These are phyloP conservation scores for Ascoidea rubescens DNA, from an alignment of 805 yeast genomes.

Conservation along the genomic window DNA sequence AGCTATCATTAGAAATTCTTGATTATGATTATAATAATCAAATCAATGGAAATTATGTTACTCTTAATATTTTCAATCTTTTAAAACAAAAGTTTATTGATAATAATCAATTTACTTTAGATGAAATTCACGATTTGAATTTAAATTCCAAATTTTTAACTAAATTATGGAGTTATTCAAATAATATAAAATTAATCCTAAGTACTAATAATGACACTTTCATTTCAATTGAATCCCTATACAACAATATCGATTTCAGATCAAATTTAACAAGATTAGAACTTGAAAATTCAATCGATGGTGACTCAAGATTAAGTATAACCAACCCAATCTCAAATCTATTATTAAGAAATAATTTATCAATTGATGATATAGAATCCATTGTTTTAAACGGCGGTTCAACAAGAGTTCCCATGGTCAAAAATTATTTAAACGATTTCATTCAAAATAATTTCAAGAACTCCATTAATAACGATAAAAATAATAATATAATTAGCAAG, in stretches of 20 bases:
- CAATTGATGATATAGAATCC: slow-evolving; percentile 33
- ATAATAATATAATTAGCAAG: slow-evolving; percentile 51
- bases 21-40: slow-evolving; percentile 56
- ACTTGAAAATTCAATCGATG: slow-evolving; percentile 43
- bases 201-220: slow-evolving; percentile 78
- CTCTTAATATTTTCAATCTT: slow-evolving; percentile 47
- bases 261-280: slow-evolving; percentile 61
- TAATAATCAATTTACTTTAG: slow-evolving; percentile 20
- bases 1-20: slow-evolving; percentile 42
- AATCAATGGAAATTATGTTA: slow-evolving; percentile 68
- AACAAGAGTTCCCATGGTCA: slow-evolving; percentile 80
- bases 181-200: slow-evolving; percentile 72
- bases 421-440: slow-evolving; percentile 37
- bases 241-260: slow-evolving; percentile 62
- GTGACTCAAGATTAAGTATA: slow-evolving; percentile 30
- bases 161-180: slow-evolving; percentile 69
- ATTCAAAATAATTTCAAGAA: slow-evolving; percentile 14
- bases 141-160: slow-evolving; percentile 44
- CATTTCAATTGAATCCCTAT: slow-evolving; percentile 65
- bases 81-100: slow-evolving; percentile 45
- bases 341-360: slow-evolving; percentile 19
- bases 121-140: slow-evolving; percentile 18
- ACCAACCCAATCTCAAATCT: slow-evolving; percentile 42
- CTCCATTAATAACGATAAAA: slow-evolving; percentile 13
- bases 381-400: slow-evolving; percentile 85